Percentiles rank a stretch among this genome's conserved stretches.
These are phyloP conservation scores for Saitozyma sp. DNA, from an alignment of 768 basidiomycete genomes.

Conservation along the genomic window DNA sequence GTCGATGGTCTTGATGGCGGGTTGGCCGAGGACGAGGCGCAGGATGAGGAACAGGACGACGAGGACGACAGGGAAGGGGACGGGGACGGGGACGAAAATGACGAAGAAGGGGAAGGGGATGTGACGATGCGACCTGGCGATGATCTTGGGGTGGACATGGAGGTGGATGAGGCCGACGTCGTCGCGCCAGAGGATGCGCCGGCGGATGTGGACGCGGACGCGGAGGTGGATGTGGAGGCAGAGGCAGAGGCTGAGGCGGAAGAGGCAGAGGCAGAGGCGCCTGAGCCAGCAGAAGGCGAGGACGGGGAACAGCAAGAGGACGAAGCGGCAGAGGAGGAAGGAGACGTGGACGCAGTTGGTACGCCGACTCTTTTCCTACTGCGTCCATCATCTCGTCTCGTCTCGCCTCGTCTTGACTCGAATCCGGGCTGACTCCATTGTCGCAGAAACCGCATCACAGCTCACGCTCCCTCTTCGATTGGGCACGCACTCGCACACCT, in stretches of 20 bases:
- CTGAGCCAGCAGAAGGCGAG: background rate
- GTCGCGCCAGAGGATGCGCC: background rate
- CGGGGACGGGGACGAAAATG: background rate
- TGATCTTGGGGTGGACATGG: conserved; percentile 3
- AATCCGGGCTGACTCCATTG: background rate
- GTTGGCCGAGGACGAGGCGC: background rate
- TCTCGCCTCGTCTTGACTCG: too few species aligned
- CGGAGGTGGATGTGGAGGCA: background rate
- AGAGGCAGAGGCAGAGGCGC: background rate
- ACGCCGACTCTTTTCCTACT: background rate
- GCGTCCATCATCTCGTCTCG: background rate
- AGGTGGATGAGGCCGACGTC: background rate
- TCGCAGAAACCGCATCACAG: conserved; percentile 8
- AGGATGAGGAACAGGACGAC: background rate
- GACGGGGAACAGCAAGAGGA: background rate
- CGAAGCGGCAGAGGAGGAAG: background rate
- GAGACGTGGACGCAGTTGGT: background rate
- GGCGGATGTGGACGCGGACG: conserved; percentile 8
- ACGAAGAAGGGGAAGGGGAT: background rate
- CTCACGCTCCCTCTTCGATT: background rate
- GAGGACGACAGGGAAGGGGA: background rate
- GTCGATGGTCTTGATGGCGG: background rate
- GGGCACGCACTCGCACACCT: conserved; percentile 14
- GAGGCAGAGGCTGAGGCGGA: background rate
- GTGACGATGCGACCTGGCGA: background rate